Evolutionary conservation across 2,329 filamentous ascomycete species (phyloP).

Genomic region (Alternaria sp.): DNA sequence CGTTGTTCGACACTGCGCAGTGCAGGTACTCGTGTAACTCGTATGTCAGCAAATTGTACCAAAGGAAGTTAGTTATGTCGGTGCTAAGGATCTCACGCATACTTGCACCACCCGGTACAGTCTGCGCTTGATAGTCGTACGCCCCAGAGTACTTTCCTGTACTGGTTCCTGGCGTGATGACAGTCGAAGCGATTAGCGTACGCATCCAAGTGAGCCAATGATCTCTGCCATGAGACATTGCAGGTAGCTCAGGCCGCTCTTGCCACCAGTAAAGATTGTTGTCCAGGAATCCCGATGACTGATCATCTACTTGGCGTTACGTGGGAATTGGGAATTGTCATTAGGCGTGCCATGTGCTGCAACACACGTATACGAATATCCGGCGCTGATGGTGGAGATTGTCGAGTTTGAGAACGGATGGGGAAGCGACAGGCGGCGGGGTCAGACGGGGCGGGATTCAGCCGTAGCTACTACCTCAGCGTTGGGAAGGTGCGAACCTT

Average conservation of each 20-base stretch:
- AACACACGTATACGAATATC: background rate
- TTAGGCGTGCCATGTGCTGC: background rate
- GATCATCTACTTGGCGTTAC: background rate
- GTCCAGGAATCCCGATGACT: background rate
- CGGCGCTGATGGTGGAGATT: constrained; percentile 1
- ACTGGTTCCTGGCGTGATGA: background rate
- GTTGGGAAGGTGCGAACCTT: constrained; percentile 2
- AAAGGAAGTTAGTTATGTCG: background rate
- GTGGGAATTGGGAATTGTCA: background rate
- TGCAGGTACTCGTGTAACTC: background rate
- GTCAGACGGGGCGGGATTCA: background rate
- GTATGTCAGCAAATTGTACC: background rate
- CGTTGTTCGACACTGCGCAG: background rate
- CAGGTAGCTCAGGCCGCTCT: background rate
- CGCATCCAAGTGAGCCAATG: background rate
- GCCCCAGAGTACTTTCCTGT: background rate
- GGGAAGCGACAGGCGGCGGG: constrained; percentile 2
- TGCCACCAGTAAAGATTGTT: background rate
- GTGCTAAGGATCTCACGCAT: background rate
- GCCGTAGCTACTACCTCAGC: constrained; percentile 3
- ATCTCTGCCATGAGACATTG: background rate
- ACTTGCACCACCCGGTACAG: background rate
- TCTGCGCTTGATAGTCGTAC: background rate
- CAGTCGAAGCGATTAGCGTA: background rate
- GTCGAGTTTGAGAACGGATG: constrained; percentile 1